Evolutionary conservation across 768 basidiomycete species (phyloP).

Genomic region (Tulasnella sp.): DNA sequence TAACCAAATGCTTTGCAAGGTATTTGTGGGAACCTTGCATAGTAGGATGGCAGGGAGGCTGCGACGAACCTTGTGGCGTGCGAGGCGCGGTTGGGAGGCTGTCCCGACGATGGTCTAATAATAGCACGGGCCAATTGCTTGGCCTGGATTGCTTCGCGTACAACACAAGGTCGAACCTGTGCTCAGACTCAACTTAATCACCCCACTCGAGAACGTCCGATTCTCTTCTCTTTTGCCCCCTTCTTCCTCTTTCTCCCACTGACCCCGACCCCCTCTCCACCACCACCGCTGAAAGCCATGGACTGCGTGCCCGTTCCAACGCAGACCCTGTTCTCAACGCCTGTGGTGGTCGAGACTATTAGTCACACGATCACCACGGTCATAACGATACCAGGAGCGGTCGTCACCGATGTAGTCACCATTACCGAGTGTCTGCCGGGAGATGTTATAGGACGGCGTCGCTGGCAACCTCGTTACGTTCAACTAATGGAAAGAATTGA

Average conservation of each 20-base stretch:
- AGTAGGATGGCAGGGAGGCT: no score
- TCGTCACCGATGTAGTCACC: background rate
- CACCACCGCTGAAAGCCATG: background rate
- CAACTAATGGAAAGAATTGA: background rate
- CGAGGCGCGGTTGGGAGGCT: background rate
- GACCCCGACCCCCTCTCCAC: background rate
- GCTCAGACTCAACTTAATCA: background rate
- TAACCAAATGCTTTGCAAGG: no score
- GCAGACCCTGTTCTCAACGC: background rate
- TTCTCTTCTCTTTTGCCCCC: background rate
- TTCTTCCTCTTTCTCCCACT: background rate
- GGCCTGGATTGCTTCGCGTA: background rate
- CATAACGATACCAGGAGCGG: background rate
- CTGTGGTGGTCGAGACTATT: background rate
- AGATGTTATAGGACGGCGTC: background rate
- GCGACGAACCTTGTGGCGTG: background rate
- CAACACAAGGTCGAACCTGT: background rate
- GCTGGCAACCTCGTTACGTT: background rate
- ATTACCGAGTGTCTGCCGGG: background rate
- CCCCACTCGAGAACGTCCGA: background rate
- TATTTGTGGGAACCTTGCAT: no score
- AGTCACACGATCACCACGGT: background rate
- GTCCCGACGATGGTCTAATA: background rate
- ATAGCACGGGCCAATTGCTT: background rate
- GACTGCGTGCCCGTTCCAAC: background rate